phyloP scores from a whole-genome alignment of 2,329 filamentous ascomycete genomes.

The Hypoxylon rubiginosum region DNA sequence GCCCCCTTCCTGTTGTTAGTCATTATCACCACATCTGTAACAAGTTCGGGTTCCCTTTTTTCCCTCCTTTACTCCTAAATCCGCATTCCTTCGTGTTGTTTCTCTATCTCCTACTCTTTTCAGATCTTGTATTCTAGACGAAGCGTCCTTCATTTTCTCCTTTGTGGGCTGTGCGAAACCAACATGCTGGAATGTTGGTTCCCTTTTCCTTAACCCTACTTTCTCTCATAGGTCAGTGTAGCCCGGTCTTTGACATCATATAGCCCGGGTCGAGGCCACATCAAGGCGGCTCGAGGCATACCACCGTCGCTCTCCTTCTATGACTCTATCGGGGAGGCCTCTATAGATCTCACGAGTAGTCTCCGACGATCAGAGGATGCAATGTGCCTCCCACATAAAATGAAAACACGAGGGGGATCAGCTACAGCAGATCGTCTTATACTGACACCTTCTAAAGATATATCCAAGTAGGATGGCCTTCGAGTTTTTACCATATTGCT shows the following conservation, averaged over 20 bases:
- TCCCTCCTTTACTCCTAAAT: constrained; percentile 38
- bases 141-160: constrained; percentile 44
- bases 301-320: constrained; percentile 23
- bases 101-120: constrained; percentile 40
- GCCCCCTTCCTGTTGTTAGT: constrained; percentile 42
- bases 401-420: constrained; percentile 36
- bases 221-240: constrained; percentile 53
- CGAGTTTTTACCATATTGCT: constrained; percentile 44
- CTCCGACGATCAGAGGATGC: constrained; percentile 38
- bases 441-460: constrained; percentile 48
- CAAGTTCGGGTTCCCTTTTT: constrained; percentile 30
- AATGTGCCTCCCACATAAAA: constrained; percentile 42
- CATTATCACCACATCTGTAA: constrained; percentile 46
- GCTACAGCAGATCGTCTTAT: constrained; percentile 35
- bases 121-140: constrained; percentile 46
- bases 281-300: constrained; percentile 43
- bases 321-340: constrained; percentile 25
- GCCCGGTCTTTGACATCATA: constrained; percentile 35
- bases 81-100: constrained; percentile 39
- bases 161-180: constrained; percentile 48
- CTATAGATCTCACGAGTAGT: constrained; percentile 31
- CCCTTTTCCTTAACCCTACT: constrained; percentile 47
- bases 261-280: constrained; percentile 42
- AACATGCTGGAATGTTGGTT: constrained; percentile 54
- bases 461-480: constrained; percentile 51